Evolutionary conservation across 306 rosid genomes (phyloP), one percentile per base, ranked within the genome.

Genomic region (Castanopsis chinensis): DNA sequence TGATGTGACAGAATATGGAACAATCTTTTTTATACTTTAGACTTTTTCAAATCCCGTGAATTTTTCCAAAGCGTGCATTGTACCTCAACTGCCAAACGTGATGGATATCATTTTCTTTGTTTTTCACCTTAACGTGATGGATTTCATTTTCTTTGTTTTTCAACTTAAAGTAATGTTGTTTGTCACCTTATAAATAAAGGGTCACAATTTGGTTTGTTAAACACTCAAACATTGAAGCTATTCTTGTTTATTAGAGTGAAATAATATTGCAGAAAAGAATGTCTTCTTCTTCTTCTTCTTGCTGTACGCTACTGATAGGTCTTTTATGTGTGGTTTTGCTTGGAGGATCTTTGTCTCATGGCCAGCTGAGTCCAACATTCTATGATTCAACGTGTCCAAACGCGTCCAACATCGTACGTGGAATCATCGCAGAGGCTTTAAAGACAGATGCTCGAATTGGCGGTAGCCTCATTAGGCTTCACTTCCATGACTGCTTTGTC

Each of bases 401-500:
- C 0, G 79, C 76, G 12, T 11, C 21, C 10, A 0, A 25, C 13
- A 52, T 57, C 53, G 85, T 83, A 0, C 69, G 56, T 25, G 52
- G 11, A 20, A 74, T 86, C 74, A 67, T 88, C 54, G 0, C 45
- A 1, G 27, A 51, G 0, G 85, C 85, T 71, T 57, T 79, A 4
- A n/a, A 1, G 3, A 17, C 72, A 0, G 91, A 90, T 76, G 20
- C 82, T 1, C 79, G 88, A 1, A 85, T 87, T 5, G 82, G 76
- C 21, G 91, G 90, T 53, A 87, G 88, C 75, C 82, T 90, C 61
- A 25, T 76, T 3, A 82, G 93, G 77, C 90, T 90, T 84, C 87
- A 84, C 68, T 87, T 90, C 61, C 93, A 90, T 15, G 93, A 87
- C 23, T 90, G 93, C 81, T 90, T 90, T 19, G 93, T 90, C 54